Percentiles rank a stretch among this genome's conserved stretches.
phyloP scores from a whole-genome alignment of 495 filamentous ascomycete species.

The Bacidia gigantensis region DNA sequence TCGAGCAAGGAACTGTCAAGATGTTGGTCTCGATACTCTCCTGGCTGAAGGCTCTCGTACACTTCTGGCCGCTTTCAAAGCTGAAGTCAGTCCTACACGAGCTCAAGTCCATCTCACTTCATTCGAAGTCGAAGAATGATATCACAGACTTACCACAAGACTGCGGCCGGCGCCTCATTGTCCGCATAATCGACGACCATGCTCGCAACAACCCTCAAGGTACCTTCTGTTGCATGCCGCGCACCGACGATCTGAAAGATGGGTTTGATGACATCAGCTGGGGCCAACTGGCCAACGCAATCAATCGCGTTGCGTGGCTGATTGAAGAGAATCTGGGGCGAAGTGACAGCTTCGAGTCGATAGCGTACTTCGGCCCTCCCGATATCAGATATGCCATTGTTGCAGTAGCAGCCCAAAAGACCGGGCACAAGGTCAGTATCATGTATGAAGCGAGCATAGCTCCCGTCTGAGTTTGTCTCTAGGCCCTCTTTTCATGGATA shows the following conservation, averaged over 20 bases:
- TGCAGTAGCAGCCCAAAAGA: constrained; percentile 22
- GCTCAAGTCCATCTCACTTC: no score
- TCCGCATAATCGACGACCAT: background rate
- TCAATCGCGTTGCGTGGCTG: constrained; percentile 22
- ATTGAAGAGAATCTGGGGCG: constrained; percentile 20
- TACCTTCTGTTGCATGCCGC: background rate
- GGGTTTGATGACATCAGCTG: background rate
- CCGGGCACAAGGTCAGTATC: constrained; percentile 19
- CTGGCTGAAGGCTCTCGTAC: no score
- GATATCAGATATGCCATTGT: constrained; percentile 32
- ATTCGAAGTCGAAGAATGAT: no score
- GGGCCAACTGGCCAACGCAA: constrained; percentile 12
- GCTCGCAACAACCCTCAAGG: background rate
- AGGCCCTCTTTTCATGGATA: constrained; percentile 20
- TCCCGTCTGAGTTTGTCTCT: background rate
- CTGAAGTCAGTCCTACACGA: no score
- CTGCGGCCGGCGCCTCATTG: background rate
- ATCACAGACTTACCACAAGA: background rate
- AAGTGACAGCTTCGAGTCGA: constrained; percentile 15
- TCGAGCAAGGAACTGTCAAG: no score
- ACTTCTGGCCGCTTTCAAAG: no score
- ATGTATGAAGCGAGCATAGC: background rate
- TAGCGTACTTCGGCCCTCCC: constrained; percentile 25
- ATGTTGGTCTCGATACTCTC: no score
- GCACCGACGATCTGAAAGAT: background rate